Evolutionary conservation across 495 filamentous ascomycete species (phyloP).

Genomic region (Podospora conica): DNA sequence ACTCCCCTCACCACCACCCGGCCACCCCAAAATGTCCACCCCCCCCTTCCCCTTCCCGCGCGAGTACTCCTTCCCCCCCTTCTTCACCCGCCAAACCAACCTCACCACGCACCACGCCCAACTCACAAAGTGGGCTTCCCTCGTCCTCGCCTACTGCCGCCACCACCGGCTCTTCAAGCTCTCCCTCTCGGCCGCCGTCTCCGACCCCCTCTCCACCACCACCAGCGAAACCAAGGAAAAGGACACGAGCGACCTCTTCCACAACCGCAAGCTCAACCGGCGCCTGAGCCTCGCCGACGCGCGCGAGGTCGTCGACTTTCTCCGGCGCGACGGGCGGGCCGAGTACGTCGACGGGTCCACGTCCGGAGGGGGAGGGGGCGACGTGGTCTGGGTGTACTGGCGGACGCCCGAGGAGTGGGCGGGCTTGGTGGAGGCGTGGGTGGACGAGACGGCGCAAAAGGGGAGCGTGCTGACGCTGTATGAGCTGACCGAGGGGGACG

Average conservation of each 20-base stretch:
- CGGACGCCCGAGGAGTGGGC: conserved; percentile 47
- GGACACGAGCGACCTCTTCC: conserved; percentile 40
- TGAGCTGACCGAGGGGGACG: conserved; percentile 43
- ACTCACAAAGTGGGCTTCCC: conserved; percentile 73
- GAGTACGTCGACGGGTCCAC: conserved; percentile 61
- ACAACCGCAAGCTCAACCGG: conserved; percentile 47
- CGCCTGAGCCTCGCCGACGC: conserved; percentile 57
- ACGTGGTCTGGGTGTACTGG: conserved; percentile 43
- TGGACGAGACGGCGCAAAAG: conserved; percentile 43
- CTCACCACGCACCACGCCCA: conserved; percentile 67
- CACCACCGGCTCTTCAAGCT: conserved; percentile 68
- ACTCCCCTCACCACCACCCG: neutral
- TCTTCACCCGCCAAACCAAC: conserved; percentile 79
- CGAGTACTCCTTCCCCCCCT: conserved; percentile 62
- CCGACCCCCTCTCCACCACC: neutral
- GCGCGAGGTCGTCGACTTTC: conserved; percentile 63
- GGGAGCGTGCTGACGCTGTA: conserved; percentile 45
- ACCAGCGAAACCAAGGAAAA: neutral
- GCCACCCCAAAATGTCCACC: conserved; percentile 6
- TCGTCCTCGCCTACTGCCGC: conserved; percentile 79
- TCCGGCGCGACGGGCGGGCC: conserved; percentile 60
- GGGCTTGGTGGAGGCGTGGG: conserved; percentile 38
- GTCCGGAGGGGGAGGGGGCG: conserved; percentile 40
- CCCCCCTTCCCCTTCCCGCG: conserved; percentile 43
- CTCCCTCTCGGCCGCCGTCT: conserved; percentile 53